These are phyloP conservation scores for Argentina anserina DNA, from an alignment of 306 rosid species.

Conservation along the genomic window DNA sequence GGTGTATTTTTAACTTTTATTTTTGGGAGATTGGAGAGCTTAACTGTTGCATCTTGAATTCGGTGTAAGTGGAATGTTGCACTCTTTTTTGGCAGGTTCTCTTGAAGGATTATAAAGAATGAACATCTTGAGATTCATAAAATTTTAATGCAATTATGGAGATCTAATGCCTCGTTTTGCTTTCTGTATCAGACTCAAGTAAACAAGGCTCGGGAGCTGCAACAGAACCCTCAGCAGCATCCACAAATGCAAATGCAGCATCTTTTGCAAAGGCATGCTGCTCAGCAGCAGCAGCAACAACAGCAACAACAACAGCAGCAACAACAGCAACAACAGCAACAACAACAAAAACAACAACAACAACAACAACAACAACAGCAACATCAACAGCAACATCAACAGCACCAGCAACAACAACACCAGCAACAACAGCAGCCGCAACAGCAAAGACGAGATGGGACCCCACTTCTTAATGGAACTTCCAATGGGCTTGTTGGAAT, in stretches of 20 bases:
- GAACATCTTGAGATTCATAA: not conserved
- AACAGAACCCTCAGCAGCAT: slow-evolving; percentile 43
- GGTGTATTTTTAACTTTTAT: not conserved
- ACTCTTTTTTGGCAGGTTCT: not conserved
- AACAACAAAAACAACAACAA: slow-evolving; percentile 2
- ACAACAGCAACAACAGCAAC: slow-evolving; percentile 8
- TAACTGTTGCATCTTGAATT: not conserved
- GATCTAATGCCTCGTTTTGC: not conserved
- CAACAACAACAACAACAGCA: not conserved
- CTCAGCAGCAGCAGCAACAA: slow-evolving; percentile 29
- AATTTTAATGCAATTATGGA: not conserved
- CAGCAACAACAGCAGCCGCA: slow-evolving; percentile 25
- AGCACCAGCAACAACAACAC: not conserved
- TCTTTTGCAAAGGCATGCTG: slow-evolving; percentile 44
- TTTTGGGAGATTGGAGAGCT: not conserved
- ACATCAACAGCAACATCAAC: slow-evolving; percentile 2
- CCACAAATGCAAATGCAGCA: slow-evolving; percentile 47
- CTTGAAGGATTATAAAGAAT: not conserved
- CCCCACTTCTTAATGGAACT: slow-evolving; percentile 35
- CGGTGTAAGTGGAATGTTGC: not conserved
- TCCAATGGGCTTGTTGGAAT: slow-evolving; percentile 32
- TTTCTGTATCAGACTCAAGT: slow-evolving; percentile 41
- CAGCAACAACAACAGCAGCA: not conserved
- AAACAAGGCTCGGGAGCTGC: slow-evolving; percentile 50
- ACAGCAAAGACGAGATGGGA: slow-evolving; percentile 40